Evolutionary conservation across 2,329 filamentous ascomycete species (phyloP).

Genomic region (Lecanicillium sp.): DNA sequence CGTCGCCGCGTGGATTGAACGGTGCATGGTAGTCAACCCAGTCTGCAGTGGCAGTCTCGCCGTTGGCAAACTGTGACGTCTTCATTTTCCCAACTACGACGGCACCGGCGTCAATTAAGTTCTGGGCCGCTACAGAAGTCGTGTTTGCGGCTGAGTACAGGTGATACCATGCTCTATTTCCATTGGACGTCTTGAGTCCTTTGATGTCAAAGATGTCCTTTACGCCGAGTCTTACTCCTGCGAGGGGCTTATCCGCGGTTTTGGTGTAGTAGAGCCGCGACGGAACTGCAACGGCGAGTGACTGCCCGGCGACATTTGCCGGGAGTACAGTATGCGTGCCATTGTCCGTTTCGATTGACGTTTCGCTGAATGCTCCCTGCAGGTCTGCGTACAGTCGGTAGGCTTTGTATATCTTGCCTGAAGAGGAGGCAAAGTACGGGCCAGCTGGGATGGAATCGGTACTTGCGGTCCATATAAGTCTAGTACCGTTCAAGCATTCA

Average conservation of each 20-base stretch:
- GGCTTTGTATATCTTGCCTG: slow-evolving; percentile 10
- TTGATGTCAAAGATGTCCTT: slow-evolving; percentile 51
- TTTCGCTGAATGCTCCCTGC: slow-evolving; percentile 13
- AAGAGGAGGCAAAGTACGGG: slow-evolving; percentile 12
- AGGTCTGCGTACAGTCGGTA: slow-evolving; percentile 17
- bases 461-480: neutral
- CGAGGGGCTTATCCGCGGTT: slow-evolving; percentile 40
- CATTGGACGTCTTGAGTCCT: slow-evolving; percentile 44
- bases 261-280: slow-evolving; percentile 47
- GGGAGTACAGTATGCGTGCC: slow-evolving; percentile 7
- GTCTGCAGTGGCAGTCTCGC: slow-evolving; percentile 36
- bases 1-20: slow-evolving; percentile 38
- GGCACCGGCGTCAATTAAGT: slow-evolving; percentile 49
- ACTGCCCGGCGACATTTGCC: slow-evolving; percentile 8
- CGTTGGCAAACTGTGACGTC: slow-evolving; percentile 35
- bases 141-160: slow-evolving; percentile 38
- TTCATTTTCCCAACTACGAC: slow-evolving; percentile 38
- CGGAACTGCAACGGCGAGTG: slow-evolving; percentile 33
- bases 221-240: slow-evolving; percentile 46
- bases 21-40: slow-evolving; percentile 28
- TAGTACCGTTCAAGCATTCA: neutral
- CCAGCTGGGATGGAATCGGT: slow-evolving; percentile 5
- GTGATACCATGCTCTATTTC: slow-evolving; percentile 48
- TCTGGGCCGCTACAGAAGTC: slow-evolving; percentile 44
- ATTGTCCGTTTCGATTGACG: neutral